Conservation (phyloP, 495 filamentous ascomycete species). For the Aspergillus ostianus region DNA sequence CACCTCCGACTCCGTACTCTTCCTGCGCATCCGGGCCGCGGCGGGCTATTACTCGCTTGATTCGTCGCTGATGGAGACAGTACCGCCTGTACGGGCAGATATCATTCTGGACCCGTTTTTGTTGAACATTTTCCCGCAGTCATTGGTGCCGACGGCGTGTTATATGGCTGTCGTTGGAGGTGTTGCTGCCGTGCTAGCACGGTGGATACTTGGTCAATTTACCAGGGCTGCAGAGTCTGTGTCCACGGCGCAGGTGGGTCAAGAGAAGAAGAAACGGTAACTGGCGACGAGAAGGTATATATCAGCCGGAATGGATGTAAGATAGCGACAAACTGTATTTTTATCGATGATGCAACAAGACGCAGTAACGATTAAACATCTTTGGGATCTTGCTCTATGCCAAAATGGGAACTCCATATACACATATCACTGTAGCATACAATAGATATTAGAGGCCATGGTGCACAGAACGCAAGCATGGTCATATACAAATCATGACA, state of each 20-base stretch:
- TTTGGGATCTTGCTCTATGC: neutral
- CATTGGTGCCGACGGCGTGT: constrained; percentile 61
- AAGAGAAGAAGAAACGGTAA: constrained; percentile 26
- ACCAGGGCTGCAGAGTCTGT: constrained; percentile 21
- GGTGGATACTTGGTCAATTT: constrained; percentile 31
- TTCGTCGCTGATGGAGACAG: constrained; percentile 67
- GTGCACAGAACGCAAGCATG: neutral
- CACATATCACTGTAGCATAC: constrained; percentile 1
- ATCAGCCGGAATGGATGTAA: neutral
- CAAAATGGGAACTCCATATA: neutral
- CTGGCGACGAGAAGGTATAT: neutral
- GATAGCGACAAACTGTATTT: neutral
- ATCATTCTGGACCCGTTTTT: constrained; percentile 87
- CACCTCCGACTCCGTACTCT: constrained; percentile 59
- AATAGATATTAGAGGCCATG: neutral
- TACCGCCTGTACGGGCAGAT: constrained; percentile 75
- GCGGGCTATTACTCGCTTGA: constrained; percentile 83
- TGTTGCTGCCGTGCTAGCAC: constrained; percentile 46
- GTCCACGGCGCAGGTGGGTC: constrained; percentile 3
- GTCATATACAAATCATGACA: neutral
- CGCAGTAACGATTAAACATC: neutral
- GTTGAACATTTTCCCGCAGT: constrained; percentile 67
- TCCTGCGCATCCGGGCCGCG: constrained; percentile 71
- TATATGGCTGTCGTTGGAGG: constrained; percentile 59
- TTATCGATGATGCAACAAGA: neutral